Percentiles rank a stretch among this genome's conserved stretches.
phyloP scores from a whole-genome alignment of 495 filamentous ascomycete genomes.

The Neurospora sp. region DNA sequence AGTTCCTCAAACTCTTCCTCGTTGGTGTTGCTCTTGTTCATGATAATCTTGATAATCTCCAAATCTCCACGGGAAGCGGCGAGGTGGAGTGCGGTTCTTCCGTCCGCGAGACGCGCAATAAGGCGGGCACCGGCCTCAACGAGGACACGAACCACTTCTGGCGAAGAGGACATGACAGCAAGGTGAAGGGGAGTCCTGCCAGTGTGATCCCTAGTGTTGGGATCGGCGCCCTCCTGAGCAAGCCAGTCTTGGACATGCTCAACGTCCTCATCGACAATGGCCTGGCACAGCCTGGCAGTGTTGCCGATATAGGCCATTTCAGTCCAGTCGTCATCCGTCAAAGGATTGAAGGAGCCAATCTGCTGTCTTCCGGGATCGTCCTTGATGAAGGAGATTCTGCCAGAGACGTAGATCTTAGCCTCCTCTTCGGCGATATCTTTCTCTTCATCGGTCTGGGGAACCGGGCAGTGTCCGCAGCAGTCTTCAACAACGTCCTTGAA shows the following conservation, averaged over 20 bases:
- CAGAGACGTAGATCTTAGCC: slow-evolving; percentile 59
- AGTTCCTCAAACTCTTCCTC: slow-evolving; percentile 55
- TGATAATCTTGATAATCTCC: slow-evolving; percentile 58
- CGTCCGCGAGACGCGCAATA: slow-evolving; percentile 62
- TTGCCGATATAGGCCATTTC: slow-evolving; percentile 69
- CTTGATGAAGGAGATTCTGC: slow-evolving; percentile 57
- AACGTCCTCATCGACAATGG: slow-evolving; percentile 60
- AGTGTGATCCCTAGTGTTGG: slow-evolving; percentile 63
- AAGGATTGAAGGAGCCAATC: slow-evolving; percentile 63
- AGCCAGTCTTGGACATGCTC: slow-evolving; percentile 61
- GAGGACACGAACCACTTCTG: slow-evolving; percentile 57
- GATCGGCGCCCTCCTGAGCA: slow-evolving; percentile 45
- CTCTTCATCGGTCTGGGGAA: slow-evolving; percentile 58
- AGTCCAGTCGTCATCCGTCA: slow-evolving; percentile 74
- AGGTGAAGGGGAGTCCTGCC: slow-evolving; percentile 72
- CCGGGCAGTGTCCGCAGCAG: slow-evolving; percentile 70
- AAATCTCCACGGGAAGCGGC: slow-evolving; percentile 57
- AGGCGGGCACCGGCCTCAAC: slow-evolving; percentile 66
- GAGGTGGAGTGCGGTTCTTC: slow-evolving; percentile 67
- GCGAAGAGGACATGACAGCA: slow-evolving; percentile 54
- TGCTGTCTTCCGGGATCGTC: slow-evolving; percentile 66
- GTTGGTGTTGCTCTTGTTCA: slow-evolving; percentile 59
- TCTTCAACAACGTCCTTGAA: slow-evolving; percentile 59
- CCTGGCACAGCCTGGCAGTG: slow-evolving; percentile 59
- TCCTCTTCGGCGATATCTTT: slow-evolving; percentile 58